Base-by-base conservation (phyloP, 306 rosid genomes). In the Medicago arabica region DNA sequence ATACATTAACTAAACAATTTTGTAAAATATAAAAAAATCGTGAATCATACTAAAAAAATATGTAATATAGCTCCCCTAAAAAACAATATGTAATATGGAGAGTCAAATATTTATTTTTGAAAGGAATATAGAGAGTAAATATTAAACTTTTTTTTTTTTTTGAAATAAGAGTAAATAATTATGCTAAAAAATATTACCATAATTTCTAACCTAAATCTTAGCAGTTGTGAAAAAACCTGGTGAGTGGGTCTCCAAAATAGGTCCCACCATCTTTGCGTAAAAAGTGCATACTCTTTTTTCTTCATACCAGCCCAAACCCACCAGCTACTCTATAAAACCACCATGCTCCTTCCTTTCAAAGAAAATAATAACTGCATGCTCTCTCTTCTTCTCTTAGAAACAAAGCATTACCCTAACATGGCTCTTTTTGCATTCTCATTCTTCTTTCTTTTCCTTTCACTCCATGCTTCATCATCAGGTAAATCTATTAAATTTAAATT, bases 401-500 rank as follows among this genome's bases (percentile, higher is more conserved):
- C 50, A 44, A 1, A 67, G 25, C 60, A 78, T 16, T 0, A 85
- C 23, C 81, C 62, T 72, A 88, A 64, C 80, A 93, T 91, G 98
- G 82, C 90, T 72, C 36, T 78, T 54, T 67, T 78, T 38, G 1
- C 61, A 9, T 58, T 73, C 70, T 40, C 64, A 5, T 63, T 3
- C 39, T 49, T 6, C 69, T 31, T 85, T 79, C n/a, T 67, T 1
- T 47, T 85, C 0, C 7, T 84, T 43, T 77, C 83, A 2, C 2
- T 81, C 63, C 21, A 53, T 6, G 47, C 83, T 39, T 47, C 85
- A 2, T 49, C 82, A 8, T 78, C 93, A 79, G 90, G 96, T 92
- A 12, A 9, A 0, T 43, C 9, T 43, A 11, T 15, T 40, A 40
- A 40, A 46, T 13, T 15, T 40, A 40, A 40, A 46, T 13, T 12